Base-by-base conservation (phyloP, 805 yeast species). In the Lipomyces spencermartinsiae region DNA sequence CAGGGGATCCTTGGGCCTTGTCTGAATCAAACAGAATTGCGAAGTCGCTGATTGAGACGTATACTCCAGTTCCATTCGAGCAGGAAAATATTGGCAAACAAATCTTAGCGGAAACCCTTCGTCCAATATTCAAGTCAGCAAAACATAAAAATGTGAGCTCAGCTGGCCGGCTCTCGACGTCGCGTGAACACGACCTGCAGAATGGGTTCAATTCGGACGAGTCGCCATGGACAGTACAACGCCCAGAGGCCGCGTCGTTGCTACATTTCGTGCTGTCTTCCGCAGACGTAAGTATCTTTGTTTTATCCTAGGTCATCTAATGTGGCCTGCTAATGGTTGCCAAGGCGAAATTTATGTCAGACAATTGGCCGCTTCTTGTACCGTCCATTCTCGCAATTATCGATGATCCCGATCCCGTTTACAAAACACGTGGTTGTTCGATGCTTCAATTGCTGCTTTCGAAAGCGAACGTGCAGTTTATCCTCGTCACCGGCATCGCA, bases 231-330 rank as follows among this genome's bases (percentile, higher is more conserved):
- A 16, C 66, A 2, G 39, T 16, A 16, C 59, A 37, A 4, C 55
- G 69, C 8, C 71, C 71, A 3, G 71, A 68, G n/a, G 69, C 71
- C 7, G 71, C 69, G 9, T 59, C 66, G 25, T 19, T 68, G 4
- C 55, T 68, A 7, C 61, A 51, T 10, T 65, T 62, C 19, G 58
- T 59, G 2, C 51, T 68, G 19, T 55, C 51, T 22, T 33, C 31
- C 9, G 54, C 49, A 7, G 57, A 61, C 16, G 68, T 64, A 56
- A 25, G 59, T 22, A 5, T 12, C 22, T 10, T 12, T 22, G 29
- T n/a, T 51, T 4, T 10, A 39, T 19, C 22, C 19, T 9, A 56
- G 35, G n/a, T 8, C 35, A 6, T 5, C 37, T 33, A 57, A 8
- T 19, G 19, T 31, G 19, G 19, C 12, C 43, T 58, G 14, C 31